Evolutionary conservation across 257 asterid species (phyloP).

Genomic region (Cynanchum wilfordii): DNA sequence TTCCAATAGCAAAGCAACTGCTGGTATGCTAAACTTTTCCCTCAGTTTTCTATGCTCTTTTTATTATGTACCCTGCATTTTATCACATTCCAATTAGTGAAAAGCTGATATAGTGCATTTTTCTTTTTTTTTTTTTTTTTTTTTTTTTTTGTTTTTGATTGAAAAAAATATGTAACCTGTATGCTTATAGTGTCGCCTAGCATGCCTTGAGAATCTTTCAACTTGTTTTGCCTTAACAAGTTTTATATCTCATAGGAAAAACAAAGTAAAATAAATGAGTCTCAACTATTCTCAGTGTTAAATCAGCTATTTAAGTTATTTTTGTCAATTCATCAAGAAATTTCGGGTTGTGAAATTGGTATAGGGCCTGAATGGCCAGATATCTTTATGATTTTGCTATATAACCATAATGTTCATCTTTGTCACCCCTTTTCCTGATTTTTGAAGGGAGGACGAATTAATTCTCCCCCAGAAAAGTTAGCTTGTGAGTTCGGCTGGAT

Average conservation of each 20-base stretch:
- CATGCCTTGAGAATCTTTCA: background rate
- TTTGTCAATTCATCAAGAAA: background rate
- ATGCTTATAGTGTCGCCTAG: background rate
- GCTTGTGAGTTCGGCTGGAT: background rate
- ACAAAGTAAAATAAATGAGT: background rate
- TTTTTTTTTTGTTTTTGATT: too few relatives aligned
- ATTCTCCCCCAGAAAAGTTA: background rate
- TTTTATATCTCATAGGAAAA: background rate
- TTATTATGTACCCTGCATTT: background rate
- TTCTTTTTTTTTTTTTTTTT: too few relatives aligned
- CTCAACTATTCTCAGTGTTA: background rate
- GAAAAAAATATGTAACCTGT: background rate
- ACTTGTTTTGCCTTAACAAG: background rate
- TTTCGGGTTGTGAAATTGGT: background rate
- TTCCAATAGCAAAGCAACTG: slow-evolving; percentile 42
- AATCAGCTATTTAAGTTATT: background rate
- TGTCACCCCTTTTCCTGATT: background rate
- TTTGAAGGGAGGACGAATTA: background rate
- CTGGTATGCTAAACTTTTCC: slow-evolving; percentile 37
- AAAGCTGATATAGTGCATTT: background rate
- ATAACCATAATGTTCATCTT: background rate
- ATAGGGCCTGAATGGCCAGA: background rate
- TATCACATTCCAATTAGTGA: background rate
- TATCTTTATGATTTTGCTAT: background rate
- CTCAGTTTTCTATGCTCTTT: background rate